Base-by-base conservation (phyloP, 495 filamentous ascomycete genomes). In the Xylaria cubensis region DNA sequence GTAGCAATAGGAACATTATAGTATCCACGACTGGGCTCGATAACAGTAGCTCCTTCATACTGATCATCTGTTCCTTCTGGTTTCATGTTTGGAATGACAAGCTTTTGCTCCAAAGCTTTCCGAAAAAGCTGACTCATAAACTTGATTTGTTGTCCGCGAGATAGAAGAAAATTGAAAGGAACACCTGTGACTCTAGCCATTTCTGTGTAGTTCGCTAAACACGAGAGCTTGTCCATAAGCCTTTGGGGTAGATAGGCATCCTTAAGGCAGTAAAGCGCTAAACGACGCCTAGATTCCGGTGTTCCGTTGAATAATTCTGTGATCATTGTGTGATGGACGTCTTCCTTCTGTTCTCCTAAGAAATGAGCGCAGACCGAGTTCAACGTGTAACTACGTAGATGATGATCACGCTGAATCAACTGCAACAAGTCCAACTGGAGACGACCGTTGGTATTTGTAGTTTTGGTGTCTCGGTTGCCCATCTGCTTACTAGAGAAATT, bases 181-280 rank as follows among this genome's bases (percentile, higher is more conserved):
- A 99, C 95, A 72, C 96, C 96, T 21, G 96, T 99, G 78, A 99
- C 96, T 88, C 96, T 96, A 51, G 96, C 96, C 96, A 99, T 99
- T 81, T 99, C 96, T 0, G 96, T 98, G 76, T 98, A 98, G 80
- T 99, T 99, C 78, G 97, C 91, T 36, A 99, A 86, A 80, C 96
- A 98, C 81, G 97, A 98, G 41, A 99, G 86, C 76, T 99, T 99
- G 80, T 99, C 96, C 89, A 99, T 93, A 68, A 99, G 82, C 51
- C 96, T 84, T 77, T 98, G 97, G 6, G 96, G 96, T 15, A 99
- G 84, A 75, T 97, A 98, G 10, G 96, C 96, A 85, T 99, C 96
- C 81, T 99, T 99, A 66, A 99, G 82, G 84, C 96, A 99, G 81
- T 99, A 99, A 3, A 99, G 90, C 1, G 96, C 96, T 50, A 99